Percentiles rank a stretch among this genome's conserved stretches.
phyloP scores from a whole-genome alignment of 108 stramenopile species.

The Thalassiosira profunda region DNA sequence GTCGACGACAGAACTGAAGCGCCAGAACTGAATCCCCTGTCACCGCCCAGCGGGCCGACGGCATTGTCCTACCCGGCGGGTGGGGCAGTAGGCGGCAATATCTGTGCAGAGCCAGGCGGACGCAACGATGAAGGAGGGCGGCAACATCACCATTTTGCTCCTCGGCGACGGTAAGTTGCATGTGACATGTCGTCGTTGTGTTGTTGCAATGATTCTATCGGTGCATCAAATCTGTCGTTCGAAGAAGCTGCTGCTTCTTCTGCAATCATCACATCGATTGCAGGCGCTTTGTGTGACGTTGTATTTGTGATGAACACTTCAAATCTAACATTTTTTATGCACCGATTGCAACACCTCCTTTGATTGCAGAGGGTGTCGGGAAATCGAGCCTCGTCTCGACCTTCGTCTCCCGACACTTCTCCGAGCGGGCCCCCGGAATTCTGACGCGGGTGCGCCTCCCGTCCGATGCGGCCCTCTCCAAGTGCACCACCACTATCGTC shows the following conservation, averaged over 20 bases:
- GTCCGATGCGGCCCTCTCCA: constrained; percentile 63
- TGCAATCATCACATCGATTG: no score
- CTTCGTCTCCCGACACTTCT: constrained; percentile 87
- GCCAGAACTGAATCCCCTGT: no score
- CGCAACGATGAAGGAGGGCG: constrained; percentile 12
- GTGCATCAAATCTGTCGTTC: no score
- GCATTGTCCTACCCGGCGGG: no score
- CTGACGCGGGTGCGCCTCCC: constrained; percentile 82
- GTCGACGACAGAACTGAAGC: no score
- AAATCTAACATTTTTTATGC: constrained; percentile 6
- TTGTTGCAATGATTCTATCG: no score
- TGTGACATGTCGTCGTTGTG: no score
- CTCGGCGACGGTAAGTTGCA: constrained; percentile 86
- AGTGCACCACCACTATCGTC: constrained; percentile 76
- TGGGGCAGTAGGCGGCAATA: no score
- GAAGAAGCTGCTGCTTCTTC: no score
- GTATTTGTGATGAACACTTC: background rate
- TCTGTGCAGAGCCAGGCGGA: no score
- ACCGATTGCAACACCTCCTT: constrained; percentile 4
- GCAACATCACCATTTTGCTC: constrained; percentile 71
- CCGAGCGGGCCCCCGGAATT: constrained; percentile 76
- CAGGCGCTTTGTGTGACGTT: background rate
- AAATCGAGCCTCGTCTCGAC: constrained; percentile 89
- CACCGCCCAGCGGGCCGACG: no score
- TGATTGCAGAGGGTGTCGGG: constrained; percentile 74